These are phyloP conservation scores for Oropetium thomaeum DNA, from an alignment of 176 grass and related monocot genomes.

Conservation along the genomic window DNA sequence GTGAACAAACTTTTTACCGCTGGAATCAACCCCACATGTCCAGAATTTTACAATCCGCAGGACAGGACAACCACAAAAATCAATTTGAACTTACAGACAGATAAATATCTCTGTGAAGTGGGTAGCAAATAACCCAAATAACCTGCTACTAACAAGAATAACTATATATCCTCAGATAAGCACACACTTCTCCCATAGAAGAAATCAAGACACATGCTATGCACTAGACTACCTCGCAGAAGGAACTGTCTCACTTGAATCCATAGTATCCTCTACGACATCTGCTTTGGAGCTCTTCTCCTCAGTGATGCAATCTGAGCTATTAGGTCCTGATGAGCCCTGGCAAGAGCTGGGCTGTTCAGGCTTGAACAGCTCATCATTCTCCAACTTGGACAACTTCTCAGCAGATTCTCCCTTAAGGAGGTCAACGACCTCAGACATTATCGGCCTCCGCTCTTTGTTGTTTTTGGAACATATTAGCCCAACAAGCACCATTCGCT, in stretches of 20 bases:
- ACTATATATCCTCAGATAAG: background rate
- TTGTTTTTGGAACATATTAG: conserved; percentile 59
- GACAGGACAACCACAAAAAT: background rate
- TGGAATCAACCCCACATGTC: conserved; percentile 12
- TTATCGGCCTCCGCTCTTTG: conserved; percentile 66
- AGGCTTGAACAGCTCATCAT: conserved; percentile 56
- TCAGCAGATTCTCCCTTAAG: conserved; percentile 72
- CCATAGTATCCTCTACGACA: conserved; percentile 35
- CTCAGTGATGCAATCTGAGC: conserved; percentile 40
- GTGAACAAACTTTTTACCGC: background rate
- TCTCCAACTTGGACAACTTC: conserved; percentile 64
- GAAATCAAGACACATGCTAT: background rate
- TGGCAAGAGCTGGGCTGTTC: conserved; percentile 16
- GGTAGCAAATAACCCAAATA: conserved; percentile 14
- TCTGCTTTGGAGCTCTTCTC: conserved; percentile 59
- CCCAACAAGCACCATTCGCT: conserved; percentile 67
- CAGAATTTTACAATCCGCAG: conserved; percentile 34
- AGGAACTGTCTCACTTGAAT: conserved; percentile 48
- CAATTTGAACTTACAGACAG: conserved; percentile 11
- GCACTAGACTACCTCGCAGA: conserved; percentile 48
- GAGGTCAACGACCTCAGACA: conserved; percentile 72
- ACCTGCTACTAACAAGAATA: conserved; percentile 22
- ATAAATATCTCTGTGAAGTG: conserved; percentile 27
- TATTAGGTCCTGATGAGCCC: conserved; percentile 23
- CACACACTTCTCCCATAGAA: background rate